Evolutionary conservation across 441 rosid species (phyloP), one percentile per base, ranked within the genome.

Genomic region (Hura crepitans): DNA sequence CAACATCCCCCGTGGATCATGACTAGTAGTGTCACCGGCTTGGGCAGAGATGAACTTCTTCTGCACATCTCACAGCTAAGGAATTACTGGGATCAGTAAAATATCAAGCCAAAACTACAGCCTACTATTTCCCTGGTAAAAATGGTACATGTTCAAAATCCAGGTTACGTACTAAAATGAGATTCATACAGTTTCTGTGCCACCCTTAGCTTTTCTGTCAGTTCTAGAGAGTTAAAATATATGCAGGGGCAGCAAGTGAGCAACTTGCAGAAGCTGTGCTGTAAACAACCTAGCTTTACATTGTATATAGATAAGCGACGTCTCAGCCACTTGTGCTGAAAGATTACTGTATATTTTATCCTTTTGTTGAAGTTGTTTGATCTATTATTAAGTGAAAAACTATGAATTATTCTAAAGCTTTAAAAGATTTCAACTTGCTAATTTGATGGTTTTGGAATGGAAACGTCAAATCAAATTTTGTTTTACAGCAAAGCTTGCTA

Each of bases 21-120:
- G 95, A 93, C 93, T 0, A 93, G 97, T 78, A 89, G 96, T 68
- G 89, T 88, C 43, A 89, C 88, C 0, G 87, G 91, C 62, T 82
- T 89, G 68, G 96, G 93, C 33, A 86, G 97, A 78, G 95, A 91
- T 54, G 96, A 93, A 80, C 98, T 92, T 78, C 91, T 90, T 13
- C 87, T 90, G 18, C 98, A 92, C 50, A 82, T 93, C 84, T 93
- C 97, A 2, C 98, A 93, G 78, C 79, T 93, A 8, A 83, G 98
- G 72, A 93, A 93, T 83, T 93, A 89, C 70, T 89, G 94, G 96
- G 94, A 89, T 77, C 94, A 91, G 39, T 93, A 84, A 77, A 20
- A 11, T 6, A 14, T 28, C 15, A 67, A 23, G 14, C 57, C 57
- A 15, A 39, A 64, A 50, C 8, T 43, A 46, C n/a, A 27, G 64